These are phyloP conservation scores for Fragaria nilgerrensis DNA, from an alignment of 306 rosid species.

Conservation along the genomic window DNA sequence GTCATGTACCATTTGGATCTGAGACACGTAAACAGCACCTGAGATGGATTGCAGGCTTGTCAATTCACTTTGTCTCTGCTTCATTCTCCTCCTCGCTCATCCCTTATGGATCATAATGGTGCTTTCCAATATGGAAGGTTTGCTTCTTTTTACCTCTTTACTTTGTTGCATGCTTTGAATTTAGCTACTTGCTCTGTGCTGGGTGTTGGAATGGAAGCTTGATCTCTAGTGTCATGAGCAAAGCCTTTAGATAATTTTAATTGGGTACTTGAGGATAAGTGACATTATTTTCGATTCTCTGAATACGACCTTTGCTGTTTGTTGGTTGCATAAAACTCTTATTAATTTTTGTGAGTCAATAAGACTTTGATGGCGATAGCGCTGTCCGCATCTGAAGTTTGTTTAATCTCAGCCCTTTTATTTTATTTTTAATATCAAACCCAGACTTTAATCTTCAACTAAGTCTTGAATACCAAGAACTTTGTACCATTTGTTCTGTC, in stretches of 20 bases:
- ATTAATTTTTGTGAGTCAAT: conserved; percentile 1
- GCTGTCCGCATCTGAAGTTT: conserved; percentile 11
- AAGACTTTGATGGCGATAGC: conserved; percentile 19
- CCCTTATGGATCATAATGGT: conserved; percentile 55
- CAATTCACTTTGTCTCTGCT: conserved; percentile 52
- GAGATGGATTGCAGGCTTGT: conserved; percentile 55
- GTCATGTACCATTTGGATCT: conserved; percentile 71
- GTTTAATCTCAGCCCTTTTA: not conserved
- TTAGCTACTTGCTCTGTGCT: not conserved
- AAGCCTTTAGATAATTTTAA: not conserved
- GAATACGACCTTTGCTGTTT: not conserved
- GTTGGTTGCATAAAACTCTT: not conserved
- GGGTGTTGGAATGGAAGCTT: not conserved
- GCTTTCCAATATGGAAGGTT: conserved; percentile 98
- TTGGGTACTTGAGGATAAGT: not conserved
- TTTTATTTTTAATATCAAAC: not conserved
- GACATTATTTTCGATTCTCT: not conserved
- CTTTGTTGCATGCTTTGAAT: conserved; percentile 1
- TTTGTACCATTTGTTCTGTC: not conserved
- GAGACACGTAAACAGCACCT: conserved; percentile 41
- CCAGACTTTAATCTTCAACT: not conserved
- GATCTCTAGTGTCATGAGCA: not conserved
- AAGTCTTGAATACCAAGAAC: not conserved
- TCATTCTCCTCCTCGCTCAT: conserved; percentile 48
- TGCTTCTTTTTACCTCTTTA: not conserved